These are phyloP conservation scores for Gastrolobium villosum DNA, from an alignment of 306 rosid genomes.

Conservation along the genomic window DNA sequence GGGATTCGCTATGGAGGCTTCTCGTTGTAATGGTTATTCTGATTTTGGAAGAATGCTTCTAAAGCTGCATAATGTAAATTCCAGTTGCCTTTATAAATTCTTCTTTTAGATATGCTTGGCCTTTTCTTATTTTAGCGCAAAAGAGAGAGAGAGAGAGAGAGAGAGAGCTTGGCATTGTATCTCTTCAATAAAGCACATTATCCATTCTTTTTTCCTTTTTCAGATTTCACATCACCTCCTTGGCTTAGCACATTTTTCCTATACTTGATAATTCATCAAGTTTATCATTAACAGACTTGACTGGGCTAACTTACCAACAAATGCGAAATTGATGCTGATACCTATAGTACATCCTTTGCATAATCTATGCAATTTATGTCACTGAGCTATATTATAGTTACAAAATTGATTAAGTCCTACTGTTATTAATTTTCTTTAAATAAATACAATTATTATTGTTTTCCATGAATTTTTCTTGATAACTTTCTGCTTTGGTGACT, in stretches of 20 bases:
- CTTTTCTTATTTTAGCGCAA: neutral
- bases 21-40: slow-evolving; percentile 79
- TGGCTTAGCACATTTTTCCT: slow-evolving; percentile 29
- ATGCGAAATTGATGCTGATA: slow-evolving; percentile 31
- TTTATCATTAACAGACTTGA: slow-evolving; percentile 35
- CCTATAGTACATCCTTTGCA: slow-evolving; percentile 5
- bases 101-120: neutral
- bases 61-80: slow-evolving; percentile 89
- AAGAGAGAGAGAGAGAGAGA: neutral
- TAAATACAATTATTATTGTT: slow-evolving; percentile 15
- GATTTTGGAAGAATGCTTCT: slow-evolving; percentile 93
- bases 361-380: slow-evolving; percentile 27
- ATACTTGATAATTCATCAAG: slow-evolving; percentile 23
- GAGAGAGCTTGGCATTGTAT: neutral
- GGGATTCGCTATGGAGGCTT: slow-evolving; percentile 94
- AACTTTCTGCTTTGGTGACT: slow-evolving; percentile 41
- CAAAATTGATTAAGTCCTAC: slow-evolving; percentile 14
- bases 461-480: neutral
- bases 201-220: slow-evolving; percentile 18
- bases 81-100: slow-evolving; percentile 31
- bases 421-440: slow-evolving; percentile 12
- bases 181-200: slow-evolving; percentile 5
- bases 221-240: slow-evolving; percentile 18
- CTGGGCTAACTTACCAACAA: slow-evolving; percentile 33
- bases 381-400: slow-evolving; percentile 11